Evolutionary conservation across 2,329 filamentous ascomycete species (phyloP), one percentile per base, ranked within the genome.

Genomic region (Atkinsonella hypoxylon): DNA sequence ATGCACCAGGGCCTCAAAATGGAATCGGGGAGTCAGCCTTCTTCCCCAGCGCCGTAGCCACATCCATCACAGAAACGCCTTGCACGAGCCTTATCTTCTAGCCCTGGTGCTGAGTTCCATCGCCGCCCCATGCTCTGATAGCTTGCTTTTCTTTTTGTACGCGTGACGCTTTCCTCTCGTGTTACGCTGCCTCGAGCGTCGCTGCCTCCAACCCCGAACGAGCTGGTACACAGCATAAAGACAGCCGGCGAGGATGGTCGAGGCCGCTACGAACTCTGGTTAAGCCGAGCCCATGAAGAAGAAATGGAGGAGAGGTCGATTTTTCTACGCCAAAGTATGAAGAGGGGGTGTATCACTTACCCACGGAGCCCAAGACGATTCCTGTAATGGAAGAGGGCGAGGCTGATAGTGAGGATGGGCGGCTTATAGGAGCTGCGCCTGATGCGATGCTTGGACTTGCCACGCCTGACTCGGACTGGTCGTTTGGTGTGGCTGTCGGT

Each of bases 341-440:
- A 20, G 45, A 36, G 12, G 31, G 15, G 31, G 32, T 11, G 41
- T 17, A 41, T 13, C 36, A 55, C 56, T 44, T n/a, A 57, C 56
- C 53, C 18, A 54, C 17, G 18, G 53, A 45, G 8, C 54, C 55
- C 32, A 56, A 17, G 2, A 55, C 44, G n/a, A 51, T 45, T n/a
- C 50, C 51, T 3, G 49, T 47, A 17, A 56, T 49, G 5, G 49
- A 41, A 13, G 49, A 11, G 17, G 43, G 49, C 1, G 49, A 50
- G 41, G 18, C 26, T 36, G 15, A 41, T 5, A 22, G 11, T 44
- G 39, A 30, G n/a, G 39, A 32, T 20, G 38, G 44, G n/a, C 36
- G 36, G 13, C 8, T 31, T 11, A n/a, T 8, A 30, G 45, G 36
- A 2, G 13, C 31, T 22, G 50, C 22, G 10, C 26, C 9, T 22